A percentile compares a stretch with the other conserved stretches of the same genome.
phyloP scores from a whole-genome alignment of 139 green algal genomes.

The Chlorella vulgaris region DNA sequence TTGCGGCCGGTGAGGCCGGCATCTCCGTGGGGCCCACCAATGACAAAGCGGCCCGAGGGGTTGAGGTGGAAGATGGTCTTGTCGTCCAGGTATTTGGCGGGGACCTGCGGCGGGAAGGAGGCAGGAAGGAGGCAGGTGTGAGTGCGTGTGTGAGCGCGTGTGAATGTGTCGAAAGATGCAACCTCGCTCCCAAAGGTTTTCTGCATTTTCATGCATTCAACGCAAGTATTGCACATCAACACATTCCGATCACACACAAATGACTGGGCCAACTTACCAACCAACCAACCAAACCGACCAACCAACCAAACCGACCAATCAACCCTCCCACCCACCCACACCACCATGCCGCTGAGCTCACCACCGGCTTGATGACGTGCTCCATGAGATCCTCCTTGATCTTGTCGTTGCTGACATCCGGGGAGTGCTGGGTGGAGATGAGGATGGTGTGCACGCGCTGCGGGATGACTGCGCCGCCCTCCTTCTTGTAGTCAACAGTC shows the following conservation, averaged over 20 bases:
- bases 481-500: constrained; percentile 98
- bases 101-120: background rate
- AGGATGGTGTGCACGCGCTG: constrained; percentile 98
- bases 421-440: constrained; percentile 97
- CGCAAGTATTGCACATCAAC: no score
- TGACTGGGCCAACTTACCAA: no score
- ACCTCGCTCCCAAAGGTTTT: no score
- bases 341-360: constrained; percentile 62
- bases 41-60: constrained; percentile 96
- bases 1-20: constrained; percentile 97
- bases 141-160: no score
- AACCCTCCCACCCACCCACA: background rate
- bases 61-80: constrained; percentile 99
- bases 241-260: no score
- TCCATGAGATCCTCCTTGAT: constrained; percentile 96
- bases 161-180: no score
- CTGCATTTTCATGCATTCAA: no score
- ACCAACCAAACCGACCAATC: no score
- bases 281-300: no score
- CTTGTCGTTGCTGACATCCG: constrained; percentile 96
- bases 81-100: constrained; percentile 92
- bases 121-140: background rate
- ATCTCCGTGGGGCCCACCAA: constrained; percentile 97
- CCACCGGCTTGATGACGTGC: constrained; percentile 99
- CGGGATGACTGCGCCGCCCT: constrained; percentile 88